phyloP scores from a whole-genome alignment of 2,329 filamentous ascomycete genomes.

The Penicillium sp. region DNA sequence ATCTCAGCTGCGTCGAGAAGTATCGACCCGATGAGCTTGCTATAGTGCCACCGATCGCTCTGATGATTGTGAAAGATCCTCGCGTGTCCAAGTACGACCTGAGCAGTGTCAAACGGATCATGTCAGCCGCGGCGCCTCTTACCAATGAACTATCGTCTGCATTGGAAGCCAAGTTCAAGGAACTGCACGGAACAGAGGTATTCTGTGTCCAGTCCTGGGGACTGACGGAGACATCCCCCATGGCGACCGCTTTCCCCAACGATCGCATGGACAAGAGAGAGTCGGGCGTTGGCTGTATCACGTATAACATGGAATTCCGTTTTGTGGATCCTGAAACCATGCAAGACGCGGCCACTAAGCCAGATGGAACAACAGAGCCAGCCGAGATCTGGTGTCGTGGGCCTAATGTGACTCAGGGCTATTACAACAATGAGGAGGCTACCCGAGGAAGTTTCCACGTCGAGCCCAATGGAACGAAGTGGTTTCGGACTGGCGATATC shows the following conservation, averaged over 20 bases:
- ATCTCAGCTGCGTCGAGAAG: slow-evolving; percentile 21
- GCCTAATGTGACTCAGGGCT: slow-evolving; percentile 23
- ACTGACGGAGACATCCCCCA: slow-evolving; percentile 24
- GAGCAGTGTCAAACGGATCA: slow-evolving; percentile 19
- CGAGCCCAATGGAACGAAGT: slow-evolving; percentile 20
- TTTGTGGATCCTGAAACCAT: slow-evolving; percentile 26
- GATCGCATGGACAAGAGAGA: slow-evolving; percentile 25
- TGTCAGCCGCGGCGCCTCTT: slow-evolving; percentile 26
- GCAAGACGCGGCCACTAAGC: slow-evolving; percentile 14
- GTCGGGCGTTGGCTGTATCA: slow-evolving; percentile 20
- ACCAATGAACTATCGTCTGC: slow-evolving; percentile 19
- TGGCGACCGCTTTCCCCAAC: slow-evolving; percentile 22
- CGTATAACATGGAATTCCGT: slow-evolving; percentile 25
- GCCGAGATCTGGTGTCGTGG: slow-evolving; percentile 27
- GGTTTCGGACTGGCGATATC: slow-evolving; percentile 29
- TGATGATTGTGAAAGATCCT: slow-evolving; percentile 25
- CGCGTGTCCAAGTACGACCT: slow-evolving; percentile 23
- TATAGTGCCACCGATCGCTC: slow-evolving; percentile 23
- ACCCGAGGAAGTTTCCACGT: slow-evolving; percentile 19
- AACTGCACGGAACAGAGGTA: slow-evolving; percentile 16
- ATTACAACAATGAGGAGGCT: slow-evolving; percentile 25
- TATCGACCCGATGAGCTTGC: slow-evolving; percentile 24
- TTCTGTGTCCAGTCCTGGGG: slow-evolving; percentile 25
- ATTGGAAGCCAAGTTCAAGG: slow-evolving; percentile 21
- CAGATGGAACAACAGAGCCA: slow-evolving; percentile 18